Evolutionary conservation across 257 asterid genomes (phyloP).

Genomic region (Gentiana straminea): DNA sequence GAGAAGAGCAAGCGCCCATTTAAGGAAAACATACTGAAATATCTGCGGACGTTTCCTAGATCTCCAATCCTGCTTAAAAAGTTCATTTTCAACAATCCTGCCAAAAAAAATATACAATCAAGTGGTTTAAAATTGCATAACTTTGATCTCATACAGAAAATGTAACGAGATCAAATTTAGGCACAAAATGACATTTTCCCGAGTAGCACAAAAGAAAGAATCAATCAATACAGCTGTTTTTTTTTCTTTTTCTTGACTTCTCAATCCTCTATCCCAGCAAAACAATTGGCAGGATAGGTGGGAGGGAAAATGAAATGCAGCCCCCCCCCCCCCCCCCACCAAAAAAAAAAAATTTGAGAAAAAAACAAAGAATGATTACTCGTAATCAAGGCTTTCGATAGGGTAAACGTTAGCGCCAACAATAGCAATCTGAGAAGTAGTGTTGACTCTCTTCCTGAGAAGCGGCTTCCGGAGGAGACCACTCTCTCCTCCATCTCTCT

Average conservation of each 20-base stretch:
- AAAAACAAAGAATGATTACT: constrained; percentile 21
- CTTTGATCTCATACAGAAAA: not conserved
- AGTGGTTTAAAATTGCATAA: too few relatives aligned
- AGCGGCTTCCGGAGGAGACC: constrained; percentile 38
- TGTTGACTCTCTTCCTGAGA: constrained; percentile 46
- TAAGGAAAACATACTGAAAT: constrained; percentile 63
- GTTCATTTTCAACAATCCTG: constrained; percentile 83
- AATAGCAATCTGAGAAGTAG: constrained; percentile 75
- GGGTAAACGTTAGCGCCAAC: constrained; percentile 61
- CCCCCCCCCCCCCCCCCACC: too few relatives aligned
- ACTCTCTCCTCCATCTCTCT: not conserved
- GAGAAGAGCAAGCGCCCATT: constrained; percentile 87
- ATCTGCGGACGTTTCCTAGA: constrained; percentile 64
- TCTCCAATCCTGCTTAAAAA: constrained; percentile 91
- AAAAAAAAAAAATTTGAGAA: too few relatives aligned
- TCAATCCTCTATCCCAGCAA: too few relatives aligned
- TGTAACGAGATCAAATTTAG: too few relatives aligned
- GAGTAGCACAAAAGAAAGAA: too few relatives aligned
- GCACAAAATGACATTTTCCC: too few relatives aligned
- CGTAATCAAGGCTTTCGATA: constrained; percentile 83
- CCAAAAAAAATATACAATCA: constrained; percentile 5
- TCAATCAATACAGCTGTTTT: too few relatives aligned
- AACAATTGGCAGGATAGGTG: too few relatives aligned
- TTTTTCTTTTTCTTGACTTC: too few relatives aligned
- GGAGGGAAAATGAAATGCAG: too few relatives aligned